Conservation (phyloP, 2,329 filamentous ascomycete species). For the Aspergillus sp. region DNA sequence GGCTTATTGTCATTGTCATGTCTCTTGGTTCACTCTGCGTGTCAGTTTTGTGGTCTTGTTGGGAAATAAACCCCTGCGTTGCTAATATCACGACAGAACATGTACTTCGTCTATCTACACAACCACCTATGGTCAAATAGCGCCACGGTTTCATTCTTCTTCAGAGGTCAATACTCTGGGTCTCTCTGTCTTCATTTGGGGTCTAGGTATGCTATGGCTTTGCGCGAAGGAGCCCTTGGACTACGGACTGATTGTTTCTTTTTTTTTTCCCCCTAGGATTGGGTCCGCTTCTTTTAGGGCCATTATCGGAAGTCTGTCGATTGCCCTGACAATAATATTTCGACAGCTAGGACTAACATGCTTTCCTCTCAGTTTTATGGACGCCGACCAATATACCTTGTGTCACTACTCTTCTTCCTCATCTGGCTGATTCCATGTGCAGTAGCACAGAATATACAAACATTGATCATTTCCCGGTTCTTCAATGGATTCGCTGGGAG, state of each 20-base stretch:
- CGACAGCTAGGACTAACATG: too few relatives aligned
- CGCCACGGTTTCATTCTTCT: conserved; percentile 54
- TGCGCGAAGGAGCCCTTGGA: too few relatives aligned
- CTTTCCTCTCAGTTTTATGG: conserved; percentile 67
- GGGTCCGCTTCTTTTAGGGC: conserved; percentile 64
- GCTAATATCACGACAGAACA: conserved; percentile 54
- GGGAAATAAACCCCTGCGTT: not conserved
- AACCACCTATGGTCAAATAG: conserved; percentile 76
- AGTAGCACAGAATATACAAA: conserved; percentile 72
- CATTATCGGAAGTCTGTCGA: conserved; percentile 58
- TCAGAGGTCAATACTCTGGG: conserved; percentile 46
- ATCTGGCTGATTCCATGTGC: conserved; percentile 81
- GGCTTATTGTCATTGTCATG: conserved; percentile 74
- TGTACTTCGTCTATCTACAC: conserved; percentile 88
- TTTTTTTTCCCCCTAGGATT: conserved; percentile 24
- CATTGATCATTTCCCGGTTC: conserved; percentile 75
- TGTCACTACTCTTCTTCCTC: conserved; percentile 70
- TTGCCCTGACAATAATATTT: too few relatives aligned
- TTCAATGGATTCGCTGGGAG: conserved; percentile 54
- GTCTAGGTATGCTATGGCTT: conserved; percentile 19
- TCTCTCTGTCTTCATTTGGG: not conserved
- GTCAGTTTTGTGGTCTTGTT: conserved; percentile 53
- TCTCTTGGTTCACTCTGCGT: conserved; percentile 75
- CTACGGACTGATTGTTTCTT: too few relatives aligned
- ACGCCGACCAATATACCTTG: conserved; percentile 74